Evolutionary conservation across 2,329 filamentous ascomycete genomes (phyloP), one percentile per base, ranked within the genome.

Genomic region (Colletotrichum sp.): DNA sequence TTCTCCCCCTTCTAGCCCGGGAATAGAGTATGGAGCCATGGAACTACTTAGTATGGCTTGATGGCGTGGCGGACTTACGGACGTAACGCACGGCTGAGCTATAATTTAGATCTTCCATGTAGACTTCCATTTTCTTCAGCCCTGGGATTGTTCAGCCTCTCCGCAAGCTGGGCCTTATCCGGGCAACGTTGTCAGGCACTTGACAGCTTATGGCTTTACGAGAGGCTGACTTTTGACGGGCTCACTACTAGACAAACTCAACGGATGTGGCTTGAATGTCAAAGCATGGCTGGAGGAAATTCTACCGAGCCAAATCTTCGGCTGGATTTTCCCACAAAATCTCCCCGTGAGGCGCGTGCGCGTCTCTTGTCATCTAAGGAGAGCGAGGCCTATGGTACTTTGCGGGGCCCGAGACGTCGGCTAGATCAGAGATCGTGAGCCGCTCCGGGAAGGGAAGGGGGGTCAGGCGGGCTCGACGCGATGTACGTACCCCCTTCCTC

Each of bases 401-500:
- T 72, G 70, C 65, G 70, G 73, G 70, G 73, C 70, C 58, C 73
- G 64, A 68, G 73, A 67, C 58, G 48, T 73, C 65, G 73, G 73
- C 64, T 68, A 75, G 73, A 75, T 75, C 70, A 75, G 58, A 75
- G 73, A 75, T 75, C 73, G 73, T 73, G 73, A 76, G 70, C 73
- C 64, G 73, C 64, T 56, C 64, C 69, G 69, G 69, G 62, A 62
- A 61, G 58, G 43, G 43, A 61, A 67, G 58, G 43, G 32, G 38
- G 38, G 28, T 26, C 24, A 18, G 52, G 64, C 34, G 32, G 43
- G 48, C 62, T 66, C 48, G 10, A 38, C 6, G 21, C 34, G 24
- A 55, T 26, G 21, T 52, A 66, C 64, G 64, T 55, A 34, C 60
- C 60, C 43, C n/a, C 36, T 38, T 34, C 38, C 6, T 52, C 43